Evolutionary conservation across 306 rosid genomes (phyloP).

Genomic region (Abrus precatorius): DNA sequence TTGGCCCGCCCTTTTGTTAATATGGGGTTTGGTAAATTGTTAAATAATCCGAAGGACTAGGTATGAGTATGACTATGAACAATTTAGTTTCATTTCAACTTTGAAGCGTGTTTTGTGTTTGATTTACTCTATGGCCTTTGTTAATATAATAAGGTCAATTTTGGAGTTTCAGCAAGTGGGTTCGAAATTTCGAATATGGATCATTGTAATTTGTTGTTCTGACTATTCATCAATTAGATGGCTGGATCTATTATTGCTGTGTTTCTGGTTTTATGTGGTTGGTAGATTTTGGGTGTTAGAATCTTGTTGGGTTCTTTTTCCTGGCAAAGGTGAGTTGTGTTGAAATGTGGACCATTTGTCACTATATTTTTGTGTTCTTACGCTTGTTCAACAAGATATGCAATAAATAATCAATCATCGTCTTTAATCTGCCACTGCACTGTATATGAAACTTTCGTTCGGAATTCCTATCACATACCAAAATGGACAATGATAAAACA

Average conservation of each 20-base stretch:
- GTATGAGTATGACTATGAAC: background rate
- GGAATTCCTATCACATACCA: no score
- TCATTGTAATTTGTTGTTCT: slow-evolving; percentile 21
- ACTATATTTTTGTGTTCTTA: no score
- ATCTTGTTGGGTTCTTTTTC: no score
- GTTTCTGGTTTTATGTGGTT: no score
- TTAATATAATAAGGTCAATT: slow-evolving; percentile 1
- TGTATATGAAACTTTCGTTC: no score
- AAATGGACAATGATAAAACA: no score
- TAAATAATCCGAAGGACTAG: slow-evolving; percentile 8
- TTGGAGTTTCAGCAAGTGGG: background rate
- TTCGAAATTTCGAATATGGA: slow-evolving; percentile 2
- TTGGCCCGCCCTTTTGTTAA: background rate
- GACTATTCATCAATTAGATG: background rate
- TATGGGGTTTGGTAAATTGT: background rate
- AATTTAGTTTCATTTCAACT: background rate
- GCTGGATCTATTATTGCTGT: background rate
- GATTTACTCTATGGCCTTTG: slow-evolving; percentile 18
- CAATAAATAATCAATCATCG: no score
- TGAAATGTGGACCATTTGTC: no score
- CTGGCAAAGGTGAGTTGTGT: no score
- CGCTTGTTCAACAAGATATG: no score
- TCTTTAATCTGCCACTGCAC: no score
- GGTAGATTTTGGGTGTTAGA: no score
- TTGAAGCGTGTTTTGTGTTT: background rate